Evolutionary conservation across 192 early-diverging fungal genomes (phyloP), one percentile per base, ranked within the genome.

Genomic region (Backusella circina): DNA sequence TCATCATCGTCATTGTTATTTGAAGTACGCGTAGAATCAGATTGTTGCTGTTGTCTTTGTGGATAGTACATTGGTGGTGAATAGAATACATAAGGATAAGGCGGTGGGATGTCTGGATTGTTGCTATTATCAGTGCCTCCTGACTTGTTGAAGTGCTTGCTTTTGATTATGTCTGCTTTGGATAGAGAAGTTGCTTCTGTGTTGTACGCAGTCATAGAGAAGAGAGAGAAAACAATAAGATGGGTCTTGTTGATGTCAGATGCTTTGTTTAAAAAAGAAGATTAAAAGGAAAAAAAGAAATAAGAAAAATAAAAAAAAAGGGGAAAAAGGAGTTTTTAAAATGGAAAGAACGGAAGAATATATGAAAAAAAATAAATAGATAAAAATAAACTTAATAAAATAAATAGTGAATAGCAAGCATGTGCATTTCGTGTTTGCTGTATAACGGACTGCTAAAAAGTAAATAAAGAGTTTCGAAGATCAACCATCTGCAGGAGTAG

Each of bases 1-100:
- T 79, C 78, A 64, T 79, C 78, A 18, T 79, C 51, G 6, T 78
- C 77, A 26, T 78, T 72, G 31, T 73, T 47, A 6, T 0, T 47
- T n/a, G 44, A 47, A 47, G 44, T 72, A 32, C 65, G 65, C 54
- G 50, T 67, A 28, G 31, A 33, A 12, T 31, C 44, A 6, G 7
- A 41, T 2, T 38, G 51, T 6, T 54, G 51, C 8, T 64, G 67
- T 26, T 67, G 33, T 64, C 38, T 47, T 18, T 54, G 26, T 71
- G 65, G 74, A 50, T 75, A 73, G 54, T 61, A 61, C 72, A 73
- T 73, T 21, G 54, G 64, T 26, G 72, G 72, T 8, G 72, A 61
- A 41, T 64, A 73, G 21, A 39, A 28, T 26, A 41, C 36, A 38
- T 73, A 65, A 18, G 72, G 72, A 12, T 61, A 61, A 28, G 54